A percentile compares a stretch with the other conserved stretches of the same genome.
phyloP scores from a whole-genome alignment of 495 filamentous ascomycete species.

The Terfezia claveryi region DNA sequence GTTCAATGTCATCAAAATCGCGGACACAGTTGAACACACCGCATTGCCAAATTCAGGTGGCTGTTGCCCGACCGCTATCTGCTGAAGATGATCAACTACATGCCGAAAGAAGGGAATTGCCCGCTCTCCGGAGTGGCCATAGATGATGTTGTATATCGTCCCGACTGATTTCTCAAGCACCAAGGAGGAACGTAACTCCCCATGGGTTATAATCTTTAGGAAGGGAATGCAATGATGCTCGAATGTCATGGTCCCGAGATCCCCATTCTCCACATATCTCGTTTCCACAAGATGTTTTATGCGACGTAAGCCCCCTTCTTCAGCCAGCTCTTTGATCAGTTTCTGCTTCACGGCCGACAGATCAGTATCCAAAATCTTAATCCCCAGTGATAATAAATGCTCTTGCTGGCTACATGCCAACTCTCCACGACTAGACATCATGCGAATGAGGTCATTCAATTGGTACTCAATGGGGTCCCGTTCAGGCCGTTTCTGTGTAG shows the following conservation, averaged over 20 bases:
- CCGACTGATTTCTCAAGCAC: slow-evolving; percentile 32
- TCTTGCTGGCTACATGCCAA: too few species aligned
- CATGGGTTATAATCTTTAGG: slow-evolving; percentile 29
- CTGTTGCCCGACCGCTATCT: background rate
- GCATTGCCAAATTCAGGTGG: slow-evolving; percentile 5
- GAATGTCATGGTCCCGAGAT: background rate
- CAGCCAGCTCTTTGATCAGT: background rate
- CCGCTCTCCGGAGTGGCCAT: slow-evolving; percentile 27
- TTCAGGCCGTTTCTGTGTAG: background rate
- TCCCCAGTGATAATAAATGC: background rate
- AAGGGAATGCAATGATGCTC: slow-evolving; percentile 25
- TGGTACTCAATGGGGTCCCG: background rate
- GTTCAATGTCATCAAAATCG: slow-evolving; percentile 7
- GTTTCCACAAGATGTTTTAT: background rate
- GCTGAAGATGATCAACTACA: background rate
- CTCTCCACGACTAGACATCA: background rate
- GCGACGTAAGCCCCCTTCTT: background rate
- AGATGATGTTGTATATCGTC: slow-evolving; percentile 36
- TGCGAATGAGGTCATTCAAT: background rate
- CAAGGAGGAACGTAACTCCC: slow-evolving; percentile 29
- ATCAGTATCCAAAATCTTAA: background rate
- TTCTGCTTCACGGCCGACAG: background rate
- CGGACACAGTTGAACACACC: slow-evolving; percentile 2
- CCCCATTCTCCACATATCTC: background rate
- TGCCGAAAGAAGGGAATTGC: slow-evolving; percentile 23